phyloP scores from a whole-genome alignment of 106 monocot species.

The Dioscorea dumetorum region DNA sequence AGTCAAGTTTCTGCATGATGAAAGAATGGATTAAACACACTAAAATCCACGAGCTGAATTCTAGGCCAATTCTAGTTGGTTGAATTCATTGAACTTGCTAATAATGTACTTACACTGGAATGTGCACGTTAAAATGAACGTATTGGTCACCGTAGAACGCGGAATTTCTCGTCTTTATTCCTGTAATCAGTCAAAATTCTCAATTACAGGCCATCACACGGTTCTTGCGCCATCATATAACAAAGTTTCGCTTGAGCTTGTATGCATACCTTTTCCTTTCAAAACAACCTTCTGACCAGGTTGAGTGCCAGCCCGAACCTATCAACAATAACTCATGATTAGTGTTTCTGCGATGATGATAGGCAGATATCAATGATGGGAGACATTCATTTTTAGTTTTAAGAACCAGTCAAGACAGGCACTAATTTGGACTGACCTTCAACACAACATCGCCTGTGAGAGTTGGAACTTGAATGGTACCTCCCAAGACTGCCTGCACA shows the following conservation, averaged over 20 bases:
- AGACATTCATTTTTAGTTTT: too few species aligned
- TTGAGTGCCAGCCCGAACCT: constrained; percentile 94
- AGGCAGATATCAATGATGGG: neutral
- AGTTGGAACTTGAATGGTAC: constrained; percentile 89
- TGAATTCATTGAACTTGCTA: too few species aligned
- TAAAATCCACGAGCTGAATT: too few species aligned
- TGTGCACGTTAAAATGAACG: constrained; percentile 45
- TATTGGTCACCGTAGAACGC: constrained; percentile 34
- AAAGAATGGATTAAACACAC: too few species aligned
- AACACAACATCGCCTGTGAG: constrained; percentile 95
- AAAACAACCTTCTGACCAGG: constrained; percentile 95
- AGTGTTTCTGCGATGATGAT: neutral
- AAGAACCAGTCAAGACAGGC: too few species aligned
- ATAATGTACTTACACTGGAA: constrained; percentile 33
- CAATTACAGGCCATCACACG: neutral
- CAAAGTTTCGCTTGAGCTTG: too few species aligned
- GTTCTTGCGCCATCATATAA: too few species aligned
- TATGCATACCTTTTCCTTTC: constrained; percentile 75
- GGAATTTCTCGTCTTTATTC: constrained; percentile 34
- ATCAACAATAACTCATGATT: constrained; percentile 1
- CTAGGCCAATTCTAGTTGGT: too few species aligned
- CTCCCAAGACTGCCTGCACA: constrained; percentile 87
- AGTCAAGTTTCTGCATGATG: constrained; percentile 41
- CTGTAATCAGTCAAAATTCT: constrained; percentile 5
- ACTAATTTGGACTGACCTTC: constrained; percentile 43